Percentiles rank a stretch among this genome's conserved stretches.
Evolutionary conservation across 805 yeast species (phyloP).

Genomic region (Starmera caribaea): DNA sequence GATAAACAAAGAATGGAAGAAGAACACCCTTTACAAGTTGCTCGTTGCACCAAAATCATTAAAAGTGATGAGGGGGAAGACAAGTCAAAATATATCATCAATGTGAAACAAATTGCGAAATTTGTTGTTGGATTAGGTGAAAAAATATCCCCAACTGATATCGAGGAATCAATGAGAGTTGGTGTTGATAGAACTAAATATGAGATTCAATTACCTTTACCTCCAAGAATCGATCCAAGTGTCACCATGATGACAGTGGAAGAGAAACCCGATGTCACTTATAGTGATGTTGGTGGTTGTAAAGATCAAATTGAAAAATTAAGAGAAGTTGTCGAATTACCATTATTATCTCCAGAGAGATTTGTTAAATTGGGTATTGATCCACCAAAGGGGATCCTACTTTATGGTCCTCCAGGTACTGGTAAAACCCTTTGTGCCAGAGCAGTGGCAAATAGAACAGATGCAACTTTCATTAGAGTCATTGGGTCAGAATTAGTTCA

Average conservation of each 20-base stretch:
- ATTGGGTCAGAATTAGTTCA: constrained; percentile 98
- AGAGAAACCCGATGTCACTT: constrained; percentile 98
- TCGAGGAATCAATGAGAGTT: constrained; percentile 98
- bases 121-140: constrained; percentile 96
- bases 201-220: constrained; percentile 93
- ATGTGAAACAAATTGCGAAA: constrained; percentile 96
- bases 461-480: constrained; percentile 96
- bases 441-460: constrained; percentile 98
- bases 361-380: constrained; percentile 95
- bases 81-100: constrained; percentile 87
- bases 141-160: constrained; percentile 95
- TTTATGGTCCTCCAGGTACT: constrained; percentile 98
- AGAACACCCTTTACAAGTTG: constrained; percentile 96
- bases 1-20: constrained; percentile 88
- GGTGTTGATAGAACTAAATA: constrained; percentile 98
- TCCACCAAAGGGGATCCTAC: constrained; percentile 95
- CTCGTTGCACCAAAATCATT: constrained; percentile 96
- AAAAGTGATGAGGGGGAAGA: constrained; percentile 58
- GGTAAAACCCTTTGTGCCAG: constrained; percentile 98
- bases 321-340: constrained; percentile 93
- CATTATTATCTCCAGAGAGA: constrained; percentile 89
- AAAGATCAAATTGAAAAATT: constrained; percentile 96
- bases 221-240: constrained; percentile 95
- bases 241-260: constrained; percentile 99
- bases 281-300: constrained; percentile 97